Evolutionary conservation across 768 basidiomycete species (phyloP).

Genomic region (Collybiopsis luxurians): DNA sequence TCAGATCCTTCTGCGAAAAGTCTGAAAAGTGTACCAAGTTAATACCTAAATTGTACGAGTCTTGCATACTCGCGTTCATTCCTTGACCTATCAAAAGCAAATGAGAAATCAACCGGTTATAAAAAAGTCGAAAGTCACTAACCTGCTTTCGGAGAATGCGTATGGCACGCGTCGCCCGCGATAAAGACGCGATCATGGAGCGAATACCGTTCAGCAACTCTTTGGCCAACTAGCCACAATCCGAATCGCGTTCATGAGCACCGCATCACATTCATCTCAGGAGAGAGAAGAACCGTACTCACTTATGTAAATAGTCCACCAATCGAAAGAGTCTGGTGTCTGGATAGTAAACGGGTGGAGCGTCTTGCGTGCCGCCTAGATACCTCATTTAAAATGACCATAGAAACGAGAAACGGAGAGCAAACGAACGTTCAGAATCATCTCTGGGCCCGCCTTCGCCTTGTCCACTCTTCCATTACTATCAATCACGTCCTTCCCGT

Average conservation of each 20-base stretch:
- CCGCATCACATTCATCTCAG: no score
- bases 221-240: conserved; percentile 78
- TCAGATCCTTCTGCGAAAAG: no score
- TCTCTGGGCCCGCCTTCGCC: conserved; percentile 43
- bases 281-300: no score
- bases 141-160: conserved; percentile 68
- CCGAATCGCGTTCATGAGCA: no score
- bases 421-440: conserved; percentile 48
- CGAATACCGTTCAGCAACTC: conserved; percentile 64
- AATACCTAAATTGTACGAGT: conserved; percentile 67
- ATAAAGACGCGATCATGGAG: conserved; percentile 69
- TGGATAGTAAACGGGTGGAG: conserved; percentile 54
- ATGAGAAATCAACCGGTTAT: neutral
- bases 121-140: conserved; percentile 3
- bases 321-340: conserved; percentile 50
- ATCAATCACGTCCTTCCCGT: conserved; percentile 43
- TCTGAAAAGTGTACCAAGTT: no score
- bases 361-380: conserved; percentile 55
- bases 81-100: conserved; percentile 54
- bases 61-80: conserved; percentile 78
- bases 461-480: conserved; percentile 53
- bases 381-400: no score
- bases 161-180: conserved; percentile 73
- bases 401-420: neutral
- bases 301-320: conserved; percentile 78